A percentile compares a stretch with the other conserved stretches of the same genome.
Evolutionary conservation across 2,329 filamentous ascomycete genomes (phyloP).

Genomic region (Coleophoma cylindrospora): DNA sequence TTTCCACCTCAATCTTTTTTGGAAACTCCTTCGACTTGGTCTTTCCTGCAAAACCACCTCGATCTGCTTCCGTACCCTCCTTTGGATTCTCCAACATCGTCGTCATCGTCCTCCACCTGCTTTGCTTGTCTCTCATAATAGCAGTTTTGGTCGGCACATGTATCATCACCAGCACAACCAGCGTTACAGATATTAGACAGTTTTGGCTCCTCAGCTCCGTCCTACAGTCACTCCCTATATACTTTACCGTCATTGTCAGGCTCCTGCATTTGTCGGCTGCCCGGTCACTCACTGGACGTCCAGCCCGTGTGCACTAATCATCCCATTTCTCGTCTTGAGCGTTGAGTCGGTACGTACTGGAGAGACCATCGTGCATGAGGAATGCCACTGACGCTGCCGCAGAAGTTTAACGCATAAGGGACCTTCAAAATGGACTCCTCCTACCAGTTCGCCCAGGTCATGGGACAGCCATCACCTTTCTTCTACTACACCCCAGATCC

Average conservation of each 20-base stretch:
- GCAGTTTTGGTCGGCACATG: constrained; percentile 18
- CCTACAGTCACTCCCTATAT: constrained; percentile 27
- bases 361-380: constrained; percentile 3
- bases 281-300: too few relatives aligned
- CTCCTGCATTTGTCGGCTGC: constrained; percentile 2
- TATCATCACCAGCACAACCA: constrained; percentile 24
- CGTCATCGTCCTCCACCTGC: constrained; percentile 12
- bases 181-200: constrained; percentile 26
- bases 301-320: not conserved
- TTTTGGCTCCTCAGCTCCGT: constrained; percentile 23
- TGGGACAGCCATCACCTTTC: constrained; percentile 67
- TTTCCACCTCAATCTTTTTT: constrained; percentile 26
- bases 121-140: constrained; percentile 26
- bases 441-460: constrained; percentile 40
- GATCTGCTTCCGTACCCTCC: constrained; percentile 28
- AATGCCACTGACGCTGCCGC: constrained; percentile 18
- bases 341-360: constrained; percentile 12
- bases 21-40: constrained; percentile 26
- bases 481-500: constrained; percentile 84
- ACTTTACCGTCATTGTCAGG: constrained; percentile 10
- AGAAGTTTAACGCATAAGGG: constrained; percentile 5
- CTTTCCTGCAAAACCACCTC: constrained; percentile 24
- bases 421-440: constrained; percentile 24
- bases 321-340: not conserved
- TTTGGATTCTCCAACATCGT: constrained; percentile 16